Evolutionary conservation across 2,329 filamentous ascomycete genomes (phyloP).

Genomic region (Exophiala phaeomuriformis): DNA sequence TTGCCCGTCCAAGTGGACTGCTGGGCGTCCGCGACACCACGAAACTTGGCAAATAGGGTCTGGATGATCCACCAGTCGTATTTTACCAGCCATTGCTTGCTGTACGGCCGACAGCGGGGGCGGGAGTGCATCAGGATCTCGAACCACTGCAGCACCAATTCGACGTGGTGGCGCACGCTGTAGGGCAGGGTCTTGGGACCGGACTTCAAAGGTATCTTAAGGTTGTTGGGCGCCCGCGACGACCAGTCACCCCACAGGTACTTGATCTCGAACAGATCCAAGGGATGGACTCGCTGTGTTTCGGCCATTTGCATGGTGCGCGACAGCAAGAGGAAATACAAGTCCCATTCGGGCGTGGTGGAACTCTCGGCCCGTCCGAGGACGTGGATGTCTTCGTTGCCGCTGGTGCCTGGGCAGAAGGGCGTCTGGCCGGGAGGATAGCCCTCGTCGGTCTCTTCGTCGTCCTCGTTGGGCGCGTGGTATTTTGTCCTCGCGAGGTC

Average conservation of each 20-base stretch:
- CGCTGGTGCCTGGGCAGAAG: slow-evolving; percentile 46
- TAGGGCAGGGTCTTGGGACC: slow-evolving; percentile 47
- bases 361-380: slow-evolving; percentile 52
- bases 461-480: slow-evolving; percentile 34
- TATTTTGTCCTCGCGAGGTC: slow-evolving; percentile 50
- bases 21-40: slow-evolving; percentile 82
- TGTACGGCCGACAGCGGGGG: slow-evolving; percentile 50
- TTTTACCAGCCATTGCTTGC: slow-evolving; percentile 29
- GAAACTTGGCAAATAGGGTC: slow-evolving; percentile 85
- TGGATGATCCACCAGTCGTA: slow-evolving; percentile 63
- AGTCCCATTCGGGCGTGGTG: slow-evolving; percentile 51
- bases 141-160: slow-evolving; percentile 53
- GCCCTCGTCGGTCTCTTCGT: slow-evolving; percentile 23
- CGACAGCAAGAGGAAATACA: slow-evolving; percentile 54
- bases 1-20: slow-evolving; percentile 69
- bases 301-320: slow-evolving; percentile 55
- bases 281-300: slow-evolving; percentile 51
- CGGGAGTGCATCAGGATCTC: slow-evolving; percentile 39
- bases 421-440: slow-evolving; percentile 19
- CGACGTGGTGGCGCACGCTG: slow-evolving; percentile 53
- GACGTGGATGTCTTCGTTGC: slow-evolving; percentile 47
- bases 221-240: slow-evolving; percentile 26
- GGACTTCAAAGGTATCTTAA: slow-evolving; percentile 9
- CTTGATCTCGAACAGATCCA: slow-evolving; percentile 54
- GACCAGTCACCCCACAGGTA: slow-evolving; percentile 60